Percentiles rank a stretch among this genome's conserved stretches.
Evolutionary conservation across 192 early-diverging fungal species (phyloP).

Genomic region (Chytriomyces confervae): DNA sequence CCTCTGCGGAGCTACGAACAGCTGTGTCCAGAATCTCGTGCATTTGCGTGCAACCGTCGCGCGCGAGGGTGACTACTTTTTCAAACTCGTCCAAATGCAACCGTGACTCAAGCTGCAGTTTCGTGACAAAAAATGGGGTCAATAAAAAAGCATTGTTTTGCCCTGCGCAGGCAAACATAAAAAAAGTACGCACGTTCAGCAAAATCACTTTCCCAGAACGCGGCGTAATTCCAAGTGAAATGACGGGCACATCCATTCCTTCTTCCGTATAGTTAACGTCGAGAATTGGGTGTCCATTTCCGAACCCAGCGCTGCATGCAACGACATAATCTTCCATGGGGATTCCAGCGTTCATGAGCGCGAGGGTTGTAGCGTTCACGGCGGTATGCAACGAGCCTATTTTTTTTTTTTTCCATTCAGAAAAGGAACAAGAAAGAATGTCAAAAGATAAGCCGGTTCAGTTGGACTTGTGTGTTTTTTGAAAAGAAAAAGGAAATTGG

Average conservation of each 20-base stretch:
- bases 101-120: slow-evolving; percentile 78
- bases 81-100: slow-evolving; percentile 84
- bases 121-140: background rate
- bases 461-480: too few species aligned
- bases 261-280: slow-evolving; percentile 92
- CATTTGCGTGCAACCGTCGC: slow-evolving; percentile 72
- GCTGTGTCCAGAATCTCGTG: slow-evolving; percentile 65
- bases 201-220: slow-evolving; percentile 82
- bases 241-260: slow-evolving; percentile 80
- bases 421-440: background rate
- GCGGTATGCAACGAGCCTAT: slow-evolving; percentile 68
- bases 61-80: slow-evolving; percentile 66
- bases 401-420: slow-evolving; percentile 6
- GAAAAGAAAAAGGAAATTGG: background rate
- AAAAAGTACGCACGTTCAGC: slow-evolving; percentile 61
- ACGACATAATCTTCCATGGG: slow-evolving; percentile 82
- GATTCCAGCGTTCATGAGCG: slow-evolving; percentile 83
- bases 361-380: slow-evolving; percentile 64
- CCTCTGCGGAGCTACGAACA: slow-evolving; percentile 43
- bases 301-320: slow-evolving; percentile 77
- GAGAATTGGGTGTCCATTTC: slow-evolving; percentile 75
- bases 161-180: background rate
- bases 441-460: background rate
- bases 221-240: slow-evolving; percentile 86
- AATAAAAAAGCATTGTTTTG: background rate